Evolutionary conservation across 805 yeast genomes (phyloP).

Genomic region (Pichia rugopelliculosa): DNA sequence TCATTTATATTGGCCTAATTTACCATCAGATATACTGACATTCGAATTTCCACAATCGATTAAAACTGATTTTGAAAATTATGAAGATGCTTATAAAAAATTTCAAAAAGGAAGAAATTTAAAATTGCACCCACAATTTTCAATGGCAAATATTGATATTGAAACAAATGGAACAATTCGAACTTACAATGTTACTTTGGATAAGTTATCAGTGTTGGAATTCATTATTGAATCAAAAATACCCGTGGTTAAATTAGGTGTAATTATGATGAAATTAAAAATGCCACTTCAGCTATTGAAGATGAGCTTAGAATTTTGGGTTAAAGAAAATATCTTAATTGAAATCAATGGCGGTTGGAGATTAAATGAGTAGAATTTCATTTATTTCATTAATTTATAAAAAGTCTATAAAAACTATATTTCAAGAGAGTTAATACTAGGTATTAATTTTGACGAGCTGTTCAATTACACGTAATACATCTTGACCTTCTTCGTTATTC

Average conservation of each 20-base stretch:
- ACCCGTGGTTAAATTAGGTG: constrained; percentile 21
- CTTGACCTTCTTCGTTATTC: constrained; percentile 24
- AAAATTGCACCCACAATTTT: constrained; percentile 49
- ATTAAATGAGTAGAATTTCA: constrained; percentile 9
- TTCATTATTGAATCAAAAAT: constrained; percentile 18
- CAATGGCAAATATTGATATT: constrained; percentile 55
- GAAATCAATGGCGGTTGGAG: constrained; percentile 21
- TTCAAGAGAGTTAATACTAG: not conserved
- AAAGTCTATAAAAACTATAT: not conserved
- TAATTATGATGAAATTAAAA: constrained; percentile 31
- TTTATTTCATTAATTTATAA: not conserved
- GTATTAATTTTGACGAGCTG: constrained; percentile 22
- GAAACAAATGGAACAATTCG: constrained; percentile 37
- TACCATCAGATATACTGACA: constrained; percentile 28
- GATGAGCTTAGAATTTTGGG: constrained; percentile 54
- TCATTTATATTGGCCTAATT: constrained; percentile 72
- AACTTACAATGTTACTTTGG: constrained; percentile 52
- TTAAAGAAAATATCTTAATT: constrained; percentile 43
- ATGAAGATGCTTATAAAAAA: constrained; percentile 32
- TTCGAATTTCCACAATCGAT: constrained; percentile 45
- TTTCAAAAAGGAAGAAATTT: constrained; percentile 53
- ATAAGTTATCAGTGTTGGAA: constrained; percentile 52
- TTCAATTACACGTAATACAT: constrained; percentile 36
- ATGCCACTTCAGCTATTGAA: constrained; percentile 37
- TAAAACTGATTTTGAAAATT: constrained; percentile 34